Conservation (phyloP, 805 yeast genomes). For the Pichia rugopelliculosa region DNA sequence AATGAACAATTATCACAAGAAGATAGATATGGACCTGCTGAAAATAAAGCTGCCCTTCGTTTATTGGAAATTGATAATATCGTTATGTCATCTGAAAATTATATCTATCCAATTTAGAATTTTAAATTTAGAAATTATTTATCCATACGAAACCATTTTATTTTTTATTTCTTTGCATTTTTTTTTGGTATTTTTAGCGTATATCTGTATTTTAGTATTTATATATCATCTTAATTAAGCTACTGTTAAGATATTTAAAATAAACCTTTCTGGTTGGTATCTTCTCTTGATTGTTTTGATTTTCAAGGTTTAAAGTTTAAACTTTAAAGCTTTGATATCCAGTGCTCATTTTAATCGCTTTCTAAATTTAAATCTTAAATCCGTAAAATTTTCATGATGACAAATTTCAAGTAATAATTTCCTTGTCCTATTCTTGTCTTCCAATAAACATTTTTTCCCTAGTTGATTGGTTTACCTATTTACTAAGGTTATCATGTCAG, state of each 20-base stretch:
- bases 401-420: too few relatives aligned
- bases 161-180: constrained; percentile 1
- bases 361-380: background rate
- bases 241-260: background rate
- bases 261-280: too few relatives aligned
- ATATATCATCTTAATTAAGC: background rate
- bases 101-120: constrained; percentile 39
- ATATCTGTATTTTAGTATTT: background rate
- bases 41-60: constrained; percentile 37
- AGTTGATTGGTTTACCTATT: background rate
- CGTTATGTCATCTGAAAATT: constrained; percentile 41
- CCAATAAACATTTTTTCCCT: too few relatives aligned
- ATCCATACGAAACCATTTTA: background rate
- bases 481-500: background rate
- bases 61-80: constrained; percentile 39
- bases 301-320: too few relatives aligned
- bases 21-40: constrained; percentile 38
- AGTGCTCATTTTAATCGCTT: too few relatives aligned
- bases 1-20: constrained; percentile 33
- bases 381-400: background rate
- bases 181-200: background rate
- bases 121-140: background rate
- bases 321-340: too few relatives aligned
- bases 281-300: too few relatives aligned
- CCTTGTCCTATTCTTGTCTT: background rate